Base-by-base conservation (phyloP, 306 rosid genomes). In the Cicer arietinum region DNA sequence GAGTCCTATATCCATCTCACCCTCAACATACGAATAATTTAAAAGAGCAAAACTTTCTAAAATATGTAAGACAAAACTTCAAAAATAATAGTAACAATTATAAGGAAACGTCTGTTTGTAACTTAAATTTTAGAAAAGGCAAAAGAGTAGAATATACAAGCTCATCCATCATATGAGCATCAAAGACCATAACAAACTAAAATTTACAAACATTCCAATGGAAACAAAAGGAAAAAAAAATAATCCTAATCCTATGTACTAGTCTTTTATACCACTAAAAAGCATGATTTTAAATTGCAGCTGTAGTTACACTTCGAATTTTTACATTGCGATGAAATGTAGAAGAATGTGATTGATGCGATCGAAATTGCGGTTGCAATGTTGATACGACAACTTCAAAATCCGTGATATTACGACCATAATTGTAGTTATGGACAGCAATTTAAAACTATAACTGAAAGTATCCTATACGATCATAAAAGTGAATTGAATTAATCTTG, bases 401-500 rank as follows among this genome's bases (percentile, higher is more conserved):
- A 22, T 22, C 25, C 25, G 1, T 22, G 25, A 22, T 22, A 22
- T 22, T 22, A 2, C 5, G 16, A 16, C 60, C 25, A 18, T 10
- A 53, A 3, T 3, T 17, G 30, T 22, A 22, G 25, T 2, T 22
- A 22, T 2, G 1, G 1, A 53, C 3, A 11, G 10, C 10, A 60
- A 60, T 60, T 60, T 60, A 35, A 60, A 60, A 60, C 18, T 43
- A 30, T 30, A 1, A 12, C 40, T 48, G 5, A 41, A 30, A 5
- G 30, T 16, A 3, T 22, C 25, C 25, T 22, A 22, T 22, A 22
- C 1, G 14, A 39, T 47, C n/a, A 60, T 41, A 77, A 16, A 16
- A 54, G 73, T 69, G 47, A 76, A 81, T 67, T 64, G 5, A 41
- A 16, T 46, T 84, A 16, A 35, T 78, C 85, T 78, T 84, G 89